Base-by-base conservation (phyloP, 2,329 filamentous ascomycete genomes). In the Torrubiellomyces zombiae region DNA sequence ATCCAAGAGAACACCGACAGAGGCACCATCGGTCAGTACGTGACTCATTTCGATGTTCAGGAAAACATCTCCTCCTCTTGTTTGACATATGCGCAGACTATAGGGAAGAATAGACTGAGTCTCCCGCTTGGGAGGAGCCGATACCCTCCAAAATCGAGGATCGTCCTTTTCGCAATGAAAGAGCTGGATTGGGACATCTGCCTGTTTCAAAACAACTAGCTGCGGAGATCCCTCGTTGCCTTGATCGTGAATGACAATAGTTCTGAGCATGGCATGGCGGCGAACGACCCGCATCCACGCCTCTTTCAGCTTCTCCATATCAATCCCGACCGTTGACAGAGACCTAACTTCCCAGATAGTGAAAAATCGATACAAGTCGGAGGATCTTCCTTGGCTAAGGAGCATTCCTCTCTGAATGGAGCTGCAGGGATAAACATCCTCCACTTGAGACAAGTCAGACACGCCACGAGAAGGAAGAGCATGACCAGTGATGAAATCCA, bases 401-500 rank as follows among this genome's bases (percentile, higher is more conserved):
- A 51, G 29, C 9, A 55, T 42, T 4, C 50, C 51, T 2, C 42
- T 38, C 21, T 55, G 51, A 31, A 51, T 43, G 0, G 49, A 47
- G 1, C 51, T 50, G 27, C 47, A 51, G 1, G 51, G 51, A 12
- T 49, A 55, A 1, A 53, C 40, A 12, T 50, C 48, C 14, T 48
- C 37, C 0, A 55, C 33, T 3, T 40, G 33, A 0, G 29, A 21
- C 2, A 39, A 23, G 4, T 24, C 18, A 4, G 7, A 6, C 7
- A 40, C 21, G 1, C 33, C 29, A 9, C 32, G 31, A 4, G 32
- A 26, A 6, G 33, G 35, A 9, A 48, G 34, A 14, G 25, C 31
- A 21, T 8, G 32, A 4, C 27, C 36, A 6, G 32, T 21, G 0
- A 48, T 33, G 7, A 36, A 37, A 7, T 42, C 33, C 1, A 50